These are phyloP conservation scores for Stephanocyclus meneghinianus DNA, from an alignment of 352 stramenopile species.

Conservation along the genomic window DNA sequence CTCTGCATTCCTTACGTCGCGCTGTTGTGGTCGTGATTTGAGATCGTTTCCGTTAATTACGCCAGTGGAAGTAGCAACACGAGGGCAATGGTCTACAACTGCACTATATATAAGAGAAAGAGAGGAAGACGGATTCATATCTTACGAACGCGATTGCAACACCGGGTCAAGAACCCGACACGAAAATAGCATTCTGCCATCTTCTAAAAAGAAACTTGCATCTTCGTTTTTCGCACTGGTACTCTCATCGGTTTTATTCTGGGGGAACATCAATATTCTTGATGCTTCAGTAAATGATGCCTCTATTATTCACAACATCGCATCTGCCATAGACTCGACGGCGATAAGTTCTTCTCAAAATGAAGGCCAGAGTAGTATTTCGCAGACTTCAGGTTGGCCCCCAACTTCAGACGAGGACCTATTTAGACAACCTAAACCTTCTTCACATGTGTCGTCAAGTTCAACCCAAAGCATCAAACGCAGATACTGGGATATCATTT, in stretches of 20 bases:
- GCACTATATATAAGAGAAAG: no score
- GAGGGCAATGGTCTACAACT: no score
- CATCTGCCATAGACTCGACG: constrained; percentile 19
- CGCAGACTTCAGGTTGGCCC: neutral
- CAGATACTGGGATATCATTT: constrained; percentile 49
- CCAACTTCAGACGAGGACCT: constrained; percentile 25
- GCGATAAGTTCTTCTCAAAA: neutral
- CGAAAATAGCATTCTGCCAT: neutral
- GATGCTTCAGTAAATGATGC: neutral
- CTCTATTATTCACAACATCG: constrained; percentile 1
- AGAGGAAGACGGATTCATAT: no score
- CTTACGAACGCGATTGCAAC: no score
- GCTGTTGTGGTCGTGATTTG: no score
- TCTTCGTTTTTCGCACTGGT: neutral
- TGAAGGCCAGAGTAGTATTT: neutral
- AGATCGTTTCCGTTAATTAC: no score
- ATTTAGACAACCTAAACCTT: constrained; percentile 1
- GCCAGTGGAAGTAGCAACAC: no score
- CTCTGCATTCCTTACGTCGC: no score
- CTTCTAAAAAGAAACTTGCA: constrained; percentile 7
- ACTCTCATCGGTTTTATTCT: neutral
- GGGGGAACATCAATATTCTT: neutral
- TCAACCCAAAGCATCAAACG: constrained; percentile 25
- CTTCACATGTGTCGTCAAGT: neutral
- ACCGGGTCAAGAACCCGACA: neutral